These are phyloP conservation scores for Corylus heterophylla DNA, from an alignment of 306 rosid species.

Conservation along the genomic window DNA sequence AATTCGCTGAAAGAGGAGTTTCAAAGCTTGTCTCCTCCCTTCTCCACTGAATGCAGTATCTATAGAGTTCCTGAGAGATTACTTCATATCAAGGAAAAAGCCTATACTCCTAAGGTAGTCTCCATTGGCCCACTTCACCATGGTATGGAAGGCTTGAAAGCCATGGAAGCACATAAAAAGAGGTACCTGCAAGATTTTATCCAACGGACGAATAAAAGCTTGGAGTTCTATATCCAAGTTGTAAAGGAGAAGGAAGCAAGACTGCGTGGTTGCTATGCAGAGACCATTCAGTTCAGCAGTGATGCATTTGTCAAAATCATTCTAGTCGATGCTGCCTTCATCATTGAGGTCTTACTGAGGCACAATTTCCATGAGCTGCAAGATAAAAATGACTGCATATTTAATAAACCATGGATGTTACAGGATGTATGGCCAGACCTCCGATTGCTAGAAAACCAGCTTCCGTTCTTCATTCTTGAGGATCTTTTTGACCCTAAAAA, in stretches of 20 bases:
- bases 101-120: slow-evolving; percentile 37
- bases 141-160: slow-evolving; percentile 25
- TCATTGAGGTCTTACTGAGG: slow-evolving; percentile 37
- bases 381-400: slow-evolving; percentile 24
- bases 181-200: slow-evolving; percentile 33
- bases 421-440: slow-evolving; percentile 34
- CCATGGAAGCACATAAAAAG: slow-evolving; percentile 39
- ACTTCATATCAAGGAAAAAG: slow-evolving; percentile 6
- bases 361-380: background rate
- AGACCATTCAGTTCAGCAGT: slow-evolving; percentile 17
- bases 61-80: slow-evolving; percentile 32
- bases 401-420: slow-evolving; percentile 32
- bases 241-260: slow-evolving; percentile 4
- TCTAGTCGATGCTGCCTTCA: slow-evolving; percentile 29
- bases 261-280: slow-evolving; percentile 20
- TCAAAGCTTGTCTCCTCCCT: background rate
- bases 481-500: slow-evolving; percentile 9
- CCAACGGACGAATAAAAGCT: background rate
- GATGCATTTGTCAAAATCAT: slow-evolving; percentile 20
- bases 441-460: slow-evolving; percentile 51
- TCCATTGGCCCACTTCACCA: slow-evolving; percentile 40
- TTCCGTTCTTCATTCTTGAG: slow-evolving; percentile 45
- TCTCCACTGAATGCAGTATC: slow-evolving; percentile 26
- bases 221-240: slow-evolving; percentile 3
- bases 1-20: background rate